Base-by-base conservation (phyloP, 352 stramenopile species). In the Pythium volutum region DNA sequence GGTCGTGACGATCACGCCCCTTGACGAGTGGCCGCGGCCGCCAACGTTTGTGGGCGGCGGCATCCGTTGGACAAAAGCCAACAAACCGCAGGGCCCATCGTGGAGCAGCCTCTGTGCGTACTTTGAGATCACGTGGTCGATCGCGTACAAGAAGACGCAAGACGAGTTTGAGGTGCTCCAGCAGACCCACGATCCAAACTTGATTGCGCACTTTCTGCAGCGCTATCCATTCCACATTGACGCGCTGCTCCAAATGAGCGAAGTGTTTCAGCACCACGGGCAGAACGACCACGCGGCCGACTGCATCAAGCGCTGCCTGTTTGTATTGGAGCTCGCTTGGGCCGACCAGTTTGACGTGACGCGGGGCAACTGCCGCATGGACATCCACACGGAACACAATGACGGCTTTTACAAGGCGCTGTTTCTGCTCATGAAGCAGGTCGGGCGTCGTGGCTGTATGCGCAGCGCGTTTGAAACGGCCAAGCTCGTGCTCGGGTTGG, bases 81-180 rank as follows among this genome's bases (percentile, higher is more conserved):
- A 92, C 63, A 91, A 91, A 38, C 86, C 84, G 1, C 74, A 75
- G 23, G 83, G 77, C 45, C 33, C 69, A 47, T 71, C 66, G 14
- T 95, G 86, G 86, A 91, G 79, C 58, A 79, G 74, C 23, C 52
- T 82, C 33, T 88, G 76, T 67, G 77, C 84, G 43, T 95, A 92
- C 71, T 93, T 88, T 60, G 80, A 95, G 58, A 76, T 95, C 65
- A 87, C 81, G 45, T 92, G 82, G 82, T 95, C 86, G 5, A 90
- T 91, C 46, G 79, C 81, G 41, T 95, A 95, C 76, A 91, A 95
- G 64, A 95, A 95, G 79, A 80, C 77, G 4, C 84, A 95, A 76
- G 79, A 89, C 42, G 83, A 94, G 60, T 95, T 95, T 62, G 77
- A 88, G 23, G 57, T 90, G 18, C 73, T 95, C 4, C 86, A 95